Percentiles rank a stretch among this genome's conserved stretches.
phyloP scores from a whole-genome alignment of 139 green algal species.

The Mychonastes homosphaera region DNA sequence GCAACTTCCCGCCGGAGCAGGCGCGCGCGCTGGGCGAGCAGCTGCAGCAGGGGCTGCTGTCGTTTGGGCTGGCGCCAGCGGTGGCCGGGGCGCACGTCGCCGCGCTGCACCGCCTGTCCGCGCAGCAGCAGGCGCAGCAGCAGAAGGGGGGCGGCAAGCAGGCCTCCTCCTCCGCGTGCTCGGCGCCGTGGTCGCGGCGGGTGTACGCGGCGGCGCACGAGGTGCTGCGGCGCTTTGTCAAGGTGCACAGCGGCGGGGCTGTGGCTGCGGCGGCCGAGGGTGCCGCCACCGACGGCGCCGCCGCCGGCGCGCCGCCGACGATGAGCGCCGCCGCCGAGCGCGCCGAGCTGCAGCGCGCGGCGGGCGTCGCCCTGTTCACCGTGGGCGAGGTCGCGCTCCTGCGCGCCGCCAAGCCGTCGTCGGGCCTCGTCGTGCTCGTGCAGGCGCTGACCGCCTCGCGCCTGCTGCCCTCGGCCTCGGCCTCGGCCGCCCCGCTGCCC shows the following conservation, averaged over 20 bases:
- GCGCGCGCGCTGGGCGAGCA: slow-evolving; percentile 35
- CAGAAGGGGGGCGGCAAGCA: neutral
- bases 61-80: slow-evolving; percentile 37
- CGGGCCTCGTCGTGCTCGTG: slow-evolving; percentile 41
- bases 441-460: slow-evolving; percentile 47
- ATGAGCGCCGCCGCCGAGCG: slow-evolving; percentile 5
- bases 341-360: neutral
- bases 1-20: slow-evolving; percentile 40
- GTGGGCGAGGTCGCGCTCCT: slow-evolving; percentile 58
- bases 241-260: too few species aligned
- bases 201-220: slow-evolving; percentile 19
- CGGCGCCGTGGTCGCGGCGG: slow-evolving; percentile 23
- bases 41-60: slow-evolving; percentile 44
- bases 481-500: neutral
- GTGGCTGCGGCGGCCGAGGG: slow-evolving; percentile 1
- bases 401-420: neutral
- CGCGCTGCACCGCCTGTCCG: slow-evolving; percentile 29
- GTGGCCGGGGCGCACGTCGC: slow-evolving; percentile 46
- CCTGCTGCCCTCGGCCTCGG: slow-evolving; percentile 7
- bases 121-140: slow-evolving; percentile 7
- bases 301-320: neutral
- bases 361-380: slow-evolving; percentile 43
- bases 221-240: slow-evolving; percentile 8
- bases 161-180: neutral
- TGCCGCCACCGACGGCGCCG: neutral